Conservation (phyloP, 139 green algal species). For the Ettlia oleoabundans region DNA sequence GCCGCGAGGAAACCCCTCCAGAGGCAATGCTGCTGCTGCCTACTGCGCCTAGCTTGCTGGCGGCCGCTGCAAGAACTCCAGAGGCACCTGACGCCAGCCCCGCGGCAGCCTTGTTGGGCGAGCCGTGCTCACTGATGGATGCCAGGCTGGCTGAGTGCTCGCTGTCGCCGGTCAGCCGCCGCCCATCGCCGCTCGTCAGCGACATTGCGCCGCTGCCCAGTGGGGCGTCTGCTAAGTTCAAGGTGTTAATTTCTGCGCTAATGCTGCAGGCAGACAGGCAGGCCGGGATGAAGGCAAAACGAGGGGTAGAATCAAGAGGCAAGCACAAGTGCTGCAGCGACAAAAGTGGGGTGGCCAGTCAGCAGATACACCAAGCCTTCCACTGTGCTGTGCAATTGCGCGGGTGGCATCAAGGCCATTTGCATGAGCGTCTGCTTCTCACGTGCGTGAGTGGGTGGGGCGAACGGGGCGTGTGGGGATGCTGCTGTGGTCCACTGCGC, state of each 20-base stretch:
- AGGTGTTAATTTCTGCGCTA: constrained; percentile 10
- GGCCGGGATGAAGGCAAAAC: neutral
- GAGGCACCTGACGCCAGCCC: neutral
- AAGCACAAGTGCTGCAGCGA: no score
- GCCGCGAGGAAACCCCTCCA: neutral
- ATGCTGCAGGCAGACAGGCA: constrained; percentile 9
- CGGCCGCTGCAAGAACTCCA: neutral
- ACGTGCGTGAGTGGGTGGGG: constrained; percentile 56
- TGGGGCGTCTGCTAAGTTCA: constrained; percentile 6
- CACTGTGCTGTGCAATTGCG: no score
- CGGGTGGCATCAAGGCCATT: no score
- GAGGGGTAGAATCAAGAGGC: neutral
- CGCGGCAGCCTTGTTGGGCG: neutral
- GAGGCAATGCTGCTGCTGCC: neutral
- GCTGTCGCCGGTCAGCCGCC: neutral
- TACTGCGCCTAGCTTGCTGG: neutral
- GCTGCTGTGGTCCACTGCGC: constrained; percentile 25
- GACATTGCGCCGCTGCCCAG: constrained; percentile 17
- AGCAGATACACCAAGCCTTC: no score
- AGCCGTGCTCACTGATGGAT: constrained; percentile 7
- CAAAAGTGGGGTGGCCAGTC: no score
- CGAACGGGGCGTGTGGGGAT: constrained; percentile 36
- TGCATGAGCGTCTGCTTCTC: neutral
- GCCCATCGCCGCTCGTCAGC: no score
- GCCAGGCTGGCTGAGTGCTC: constrained; percentile 20